These are phyloP conservation scores for Ustilago nuda DNA, from an alignment of 1,284 basidiomycete genomes.

Conservation along the genomic window DNA sequence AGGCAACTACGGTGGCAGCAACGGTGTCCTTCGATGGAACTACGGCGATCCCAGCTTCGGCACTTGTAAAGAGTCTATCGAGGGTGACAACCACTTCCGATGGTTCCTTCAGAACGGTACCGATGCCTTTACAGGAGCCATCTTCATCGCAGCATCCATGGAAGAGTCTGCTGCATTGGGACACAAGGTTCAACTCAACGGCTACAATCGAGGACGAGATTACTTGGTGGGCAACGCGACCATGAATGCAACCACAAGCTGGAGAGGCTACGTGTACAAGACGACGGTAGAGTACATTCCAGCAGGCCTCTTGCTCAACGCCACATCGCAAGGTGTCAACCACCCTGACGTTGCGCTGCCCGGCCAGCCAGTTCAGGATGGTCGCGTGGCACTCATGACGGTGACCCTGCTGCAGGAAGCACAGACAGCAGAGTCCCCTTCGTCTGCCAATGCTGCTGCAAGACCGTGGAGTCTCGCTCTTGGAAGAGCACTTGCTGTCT, in stretches of 20 bases:
- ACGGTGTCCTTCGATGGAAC: conserved; percentile 63
- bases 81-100: conserved; percentile 89
- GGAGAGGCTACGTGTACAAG: conserved; percentile 50
- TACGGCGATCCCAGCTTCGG: conserved; percentile 55
- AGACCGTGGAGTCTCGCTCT: not conserved
- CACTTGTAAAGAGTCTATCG: conserved; percentile 76
- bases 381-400: conserved; percentile 83
- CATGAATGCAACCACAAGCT: conserved; percentile 35
- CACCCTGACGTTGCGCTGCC: conserved; percentile 73
- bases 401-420: conserved; percentile 71
- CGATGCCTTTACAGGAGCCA: conserved; percentile 77
- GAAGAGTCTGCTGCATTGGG: conserved; percentile 52
- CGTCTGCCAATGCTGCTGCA: not conserved
- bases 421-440: not conserved
- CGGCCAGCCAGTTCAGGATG: conserved; percentile 80
- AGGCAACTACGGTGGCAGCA: conserved; percentile 57
- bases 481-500: not conserved
- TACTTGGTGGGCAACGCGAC: conserved; percentile 73
- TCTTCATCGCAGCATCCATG: conserved; percentile 78
- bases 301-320: conserved; percentile 65
- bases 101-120: conserved; percentile 86
- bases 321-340: conserved; percentile 76
- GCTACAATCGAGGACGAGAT: conserved; percentile 74
- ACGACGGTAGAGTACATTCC: conserved; percentile 62
- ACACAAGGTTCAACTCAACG: conserved; percentile 57